Percentiles rank a stretch among this genome's conserved stretches.
Evolutionary conservation across 192 early-diverging fungal species (phyloP).

Genomic region (Coemansia furcata): DNA sequence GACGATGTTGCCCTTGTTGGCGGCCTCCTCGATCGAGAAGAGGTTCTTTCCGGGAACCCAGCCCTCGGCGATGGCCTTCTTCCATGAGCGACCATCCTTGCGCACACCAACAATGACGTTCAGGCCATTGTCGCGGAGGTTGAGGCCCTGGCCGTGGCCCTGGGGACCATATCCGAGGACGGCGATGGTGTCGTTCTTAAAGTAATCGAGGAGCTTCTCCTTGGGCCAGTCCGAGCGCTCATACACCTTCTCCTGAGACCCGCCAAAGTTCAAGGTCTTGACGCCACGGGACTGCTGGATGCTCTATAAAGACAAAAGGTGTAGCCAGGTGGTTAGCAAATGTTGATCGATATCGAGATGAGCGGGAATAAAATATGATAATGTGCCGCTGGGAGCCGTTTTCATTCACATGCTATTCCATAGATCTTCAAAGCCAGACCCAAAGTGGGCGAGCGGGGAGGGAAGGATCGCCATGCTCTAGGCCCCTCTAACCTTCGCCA

Average conservation of each 20-base stretch:
- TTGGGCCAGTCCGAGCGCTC: slow-evolving; percentile 93
- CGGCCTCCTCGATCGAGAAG: slow-evolving; percentile 89
- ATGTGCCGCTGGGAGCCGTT: background rate
- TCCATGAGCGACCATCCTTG: slow-evolving; percentile 84
- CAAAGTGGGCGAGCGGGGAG: background rate
- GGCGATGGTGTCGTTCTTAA: slow-evolving; percentile 90
- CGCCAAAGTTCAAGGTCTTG: slow-evolving; percentile 95
- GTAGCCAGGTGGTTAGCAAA: background rate
- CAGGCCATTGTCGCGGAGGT: slow-evolving; percentile 93
- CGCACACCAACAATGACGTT: slow-evolving; percentile 95
- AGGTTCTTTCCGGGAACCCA: slow-evolving; percentile 96
- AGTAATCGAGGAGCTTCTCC: slow-evolving; percentile 86
- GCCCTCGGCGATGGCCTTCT: slow-evolving; percentile 88
- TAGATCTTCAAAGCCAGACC: background rate
- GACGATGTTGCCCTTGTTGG: slow-evolving; percentile 85
- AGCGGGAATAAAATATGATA: background rate
- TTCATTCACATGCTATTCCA: background rate
- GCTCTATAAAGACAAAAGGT: background rate
- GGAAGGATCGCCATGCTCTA: background rate
- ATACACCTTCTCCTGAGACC: slow-evolving; percentile 86
- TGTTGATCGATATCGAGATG: background rate
- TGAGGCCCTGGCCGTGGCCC: slow-evolving; percentile 90
- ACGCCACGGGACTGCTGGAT: slow-evolving; percentile 69
- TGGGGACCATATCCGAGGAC: slow-evolving; percentile 95
- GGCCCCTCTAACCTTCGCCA: background rate